phyloP scores from a whole-genome alignment of 306 rosid species.

The Medicago ruthenica region DNA sequence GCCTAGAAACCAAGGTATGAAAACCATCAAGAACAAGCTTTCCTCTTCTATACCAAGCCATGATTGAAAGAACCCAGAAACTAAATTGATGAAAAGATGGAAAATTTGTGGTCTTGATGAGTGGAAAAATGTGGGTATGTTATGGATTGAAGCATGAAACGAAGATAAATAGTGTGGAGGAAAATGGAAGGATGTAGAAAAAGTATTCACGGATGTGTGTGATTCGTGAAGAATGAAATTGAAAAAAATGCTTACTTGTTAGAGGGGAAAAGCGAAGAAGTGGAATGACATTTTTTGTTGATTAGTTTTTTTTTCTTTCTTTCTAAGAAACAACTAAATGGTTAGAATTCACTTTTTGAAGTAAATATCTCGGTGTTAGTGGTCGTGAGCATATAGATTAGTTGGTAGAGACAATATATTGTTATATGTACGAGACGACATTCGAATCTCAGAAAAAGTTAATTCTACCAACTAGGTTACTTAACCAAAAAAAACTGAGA shows the following conservation, averaged over 20 bases:
- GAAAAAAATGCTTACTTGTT: background rate
- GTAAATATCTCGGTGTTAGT: too few species aligned
- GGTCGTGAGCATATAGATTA: too few species aligned
- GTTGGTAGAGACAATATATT: too few species aligned
- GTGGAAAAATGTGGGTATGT: background rate
- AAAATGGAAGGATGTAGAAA: background rate
- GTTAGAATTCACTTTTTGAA: too few species aligned
- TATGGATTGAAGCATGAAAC: background rate
- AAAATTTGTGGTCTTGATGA: background rate
- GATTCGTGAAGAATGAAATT: background rate
- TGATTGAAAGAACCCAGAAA: slow-evolving; percentile 32
- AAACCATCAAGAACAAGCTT: slow-evolving; percentile 52
- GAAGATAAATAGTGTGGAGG: slow-evolving; percentile 1
- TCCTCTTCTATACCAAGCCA: slow-evolving; percentile 56
- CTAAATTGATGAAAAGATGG: background rate
- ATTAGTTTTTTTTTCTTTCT: too few species aligned
- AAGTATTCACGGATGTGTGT: background rate
- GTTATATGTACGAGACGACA: too few species aligned
- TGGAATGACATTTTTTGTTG: too few species aligned
- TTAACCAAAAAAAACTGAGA: too few species aligned
- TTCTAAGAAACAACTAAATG: too few species aligned
- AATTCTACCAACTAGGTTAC: too few species aligned
- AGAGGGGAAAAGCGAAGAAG: background rate
- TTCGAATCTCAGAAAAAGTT: too few species aligned
- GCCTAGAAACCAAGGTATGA: slow-evolving; percentile 53